Evolutionary conservation across 2,329 filamentous ascomycete genomes (phyloP), one percentile per base, ranked within the genome.

Genomic region (Calonectria honghensis): DNA sequence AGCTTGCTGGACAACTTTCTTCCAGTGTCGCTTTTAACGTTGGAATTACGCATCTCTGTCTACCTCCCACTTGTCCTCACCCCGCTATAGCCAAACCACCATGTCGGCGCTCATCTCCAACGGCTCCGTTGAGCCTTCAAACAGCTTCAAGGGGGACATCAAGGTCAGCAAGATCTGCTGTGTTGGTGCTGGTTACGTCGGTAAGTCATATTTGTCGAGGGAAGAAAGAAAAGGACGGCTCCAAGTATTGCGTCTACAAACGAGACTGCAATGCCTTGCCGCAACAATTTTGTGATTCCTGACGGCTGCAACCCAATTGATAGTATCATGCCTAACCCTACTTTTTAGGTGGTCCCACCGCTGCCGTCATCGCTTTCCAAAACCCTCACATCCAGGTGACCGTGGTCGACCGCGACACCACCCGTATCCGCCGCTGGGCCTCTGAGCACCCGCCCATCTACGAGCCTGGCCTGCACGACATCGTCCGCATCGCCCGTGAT

Each of bases 181-280:
- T 82, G 91, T 95, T 76, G 94, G 94, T 65, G 94, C 94, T 78
- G 94, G 94, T 79, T 95, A 95, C 83, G 93, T 95, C 77, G 93
- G 92, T 94, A 88, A 80, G 92, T 88, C 13, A 18, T 27, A 29
- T 69, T 45, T 41, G 50, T 35, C 45, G 5, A 20, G 10, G 41
- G 16, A 20, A n/a, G 5, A 20, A 45, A 20, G 18, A 2, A 13
- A 14, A 48, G 45, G 20, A 13, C 7, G n/a, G 13, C 7, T 48
- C 1, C n/a, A 48, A 18, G 45, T 14, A 20, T 48, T 48, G 45
- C 7, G 9, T 48, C 41, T 48, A 24, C 45, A 10, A 5, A 9
- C 45, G 10, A 24, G 45, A 11, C 14, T 31, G n/a, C 11, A 24
- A 24, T 24, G 4, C 16, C 16, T 18, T 18, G 16, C 57, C 14